Conservation (phyloP, 1,284 basidiomycete genomes). For the Tylopilus sp. region DNA sequence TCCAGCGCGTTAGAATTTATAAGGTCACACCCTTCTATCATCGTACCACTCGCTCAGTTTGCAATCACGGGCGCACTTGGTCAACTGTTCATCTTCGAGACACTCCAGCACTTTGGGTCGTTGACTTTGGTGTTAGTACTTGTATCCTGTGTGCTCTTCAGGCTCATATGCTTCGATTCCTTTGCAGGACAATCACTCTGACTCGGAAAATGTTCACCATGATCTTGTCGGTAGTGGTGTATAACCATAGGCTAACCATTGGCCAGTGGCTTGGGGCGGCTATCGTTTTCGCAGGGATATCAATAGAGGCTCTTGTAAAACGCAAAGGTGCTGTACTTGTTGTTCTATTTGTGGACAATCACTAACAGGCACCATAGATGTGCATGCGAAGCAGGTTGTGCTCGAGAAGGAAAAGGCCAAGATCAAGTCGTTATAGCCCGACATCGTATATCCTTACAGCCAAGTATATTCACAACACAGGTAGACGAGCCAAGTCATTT, state of each 20-base stretch:
- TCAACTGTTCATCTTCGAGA: conserved; percentile 98
- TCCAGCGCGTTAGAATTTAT: conserved; percentile 74
- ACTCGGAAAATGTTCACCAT: conserved; percentile 99
- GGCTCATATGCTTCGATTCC: conserved; percentile 1
- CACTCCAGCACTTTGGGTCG: conserved; percentile 92
- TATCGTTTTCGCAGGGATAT: conserved; percentile 92
- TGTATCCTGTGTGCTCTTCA: background rate
- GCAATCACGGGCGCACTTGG: conserved; percentile 90
- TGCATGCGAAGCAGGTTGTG: conserved; percentile 73
- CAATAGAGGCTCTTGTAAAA: conserved; percentile 88
- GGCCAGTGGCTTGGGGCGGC: conserved; percentile 92
- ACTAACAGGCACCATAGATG: conserved; percentile 44
- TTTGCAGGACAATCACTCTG: conserved; percentile 79
- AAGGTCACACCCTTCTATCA: conserved; percentile 72
- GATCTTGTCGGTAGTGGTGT: conserved; percentile 91
- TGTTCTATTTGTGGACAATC: background rate
- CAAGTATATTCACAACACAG: conserved; percentile 17
- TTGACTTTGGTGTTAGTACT: conserved; percentile 82
- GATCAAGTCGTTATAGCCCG: conserved; percentile 65
- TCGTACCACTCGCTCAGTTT: conserved; percentile 79
- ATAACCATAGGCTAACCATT: conserved; percentile 78
- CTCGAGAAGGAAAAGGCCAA: conserved; percentile 79
- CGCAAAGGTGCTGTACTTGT: conserved; percentile 56
- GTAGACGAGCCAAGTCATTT: conserved; percentile 15
- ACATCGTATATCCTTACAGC: conserved; percentile 17